A percentile compares a stretch with the other conserved stretches of the same genome.
These are phyloP conservation scores for Blumeriella jaapii DNA, from an alignment of 2,329 filamentous ascomycete species.

Conservation along the genomic window DNA sequence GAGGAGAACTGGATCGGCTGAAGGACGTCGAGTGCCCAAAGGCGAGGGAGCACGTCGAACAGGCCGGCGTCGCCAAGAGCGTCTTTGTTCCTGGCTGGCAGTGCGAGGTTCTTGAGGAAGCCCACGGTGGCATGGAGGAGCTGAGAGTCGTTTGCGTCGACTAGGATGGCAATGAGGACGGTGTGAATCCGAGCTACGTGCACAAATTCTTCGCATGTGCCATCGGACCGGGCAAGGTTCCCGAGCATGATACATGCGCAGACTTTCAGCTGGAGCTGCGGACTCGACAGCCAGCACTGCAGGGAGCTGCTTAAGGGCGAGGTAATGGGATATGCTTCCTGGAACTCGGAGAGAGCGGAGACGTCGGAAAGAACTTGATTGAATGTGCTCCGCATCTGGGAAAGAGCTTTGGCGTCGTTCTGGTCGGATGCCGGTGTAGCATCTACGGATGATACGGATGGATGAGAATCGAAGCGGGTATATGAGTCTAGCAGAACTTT, in stretches of 20 bases:
- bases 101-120: slow-evolving; percentile 54
- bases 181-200: slow-evolving; percentile 32
- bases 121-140: slow-evolving; percentile 45
- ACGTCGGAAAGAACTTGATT: slow-evolving; percentile 40
- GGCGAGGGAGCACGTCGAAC: slow-evolving; percentile 39
- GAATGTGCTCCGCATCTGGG: slow-evolving; percentile 38
- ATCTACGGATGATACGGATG: slow-evolving; percentile 13
- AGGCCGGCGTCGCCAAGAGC: slow-evolving; percentile 35
- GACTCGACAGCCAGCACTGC: slow-evolving; percentile 35
- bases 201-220: slow-evolving; percentile 39
- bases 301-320: slow-evolving; percentile 33
- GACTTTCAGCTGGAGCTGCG: slow-evolving; percentile 36
- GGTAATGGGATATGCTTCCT: slow-evolving; percentile 31
- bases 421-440: slow-evolving; percentile 19
- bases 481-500: slow-evolving; percentile 38
- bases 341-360: slow-evolving; percentile 38
- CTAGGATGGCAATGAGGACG: slow-evolving; percentile 36
- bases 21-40: slow-evolving; percentile 42
- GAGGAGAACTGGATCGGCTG: slow-evolving; percentile 49
- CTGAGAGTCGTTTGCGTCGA: slow-evolving; percentile 34
- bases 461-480: slow-evolving; percentile 30
- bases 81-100: slow-evolving; percentile 43
- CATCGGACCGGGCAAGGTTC: slow-evolving; percentile 49
- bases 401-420: slow-evolving; percentile 38
- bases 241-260: slow-evolving; percentile 50